These are phyloP conservation scores for Coriaria nepalensis DNA, from an alignment of 306 rosid species.

Conservation along the genomic window DNA sequence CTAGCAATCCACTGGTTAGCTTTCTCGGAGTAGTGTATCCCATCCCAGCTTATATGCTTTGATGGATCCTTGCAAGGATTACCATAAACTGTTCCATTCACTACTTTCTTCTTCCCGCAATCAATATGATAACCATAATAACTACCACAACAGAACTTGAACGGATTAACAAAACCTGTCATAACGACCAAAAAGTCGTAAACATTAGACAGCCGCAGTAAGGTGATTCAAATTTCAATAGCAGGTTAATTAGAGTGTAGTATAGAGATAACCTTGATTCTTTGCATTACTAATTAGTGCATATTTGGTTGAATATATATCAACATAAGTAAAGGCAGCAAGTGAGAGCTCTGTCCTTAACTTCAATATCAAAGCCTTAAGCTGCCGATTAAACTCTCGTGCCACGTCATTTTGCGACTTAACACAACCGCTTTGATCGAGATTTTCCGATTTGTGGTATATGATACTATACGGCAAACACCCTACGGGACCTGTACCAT, in stretches of 20 bases:
- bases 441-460: conserved; percentile 28
- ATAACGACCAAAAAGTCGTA: conserved; percentile 5
- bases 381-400: conserved; percentile 57
- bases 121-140: conserved; percentile 42
- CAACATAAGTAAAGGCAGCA: conserved; percentile 52
- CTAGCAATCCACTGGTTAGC: conserved; percentile 51
- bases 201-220: neutral
- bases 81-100: conserved; percentile 68
- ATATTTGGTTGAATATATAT: conserved; percentile 56
- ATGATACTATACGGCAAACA: conserved; percentile 52
- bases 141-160: conserved; percentile 82
- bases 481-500: conserved; percentile 67
- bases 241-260: neutral
- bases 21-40: conserved; percentile 75
- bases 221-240: no score
- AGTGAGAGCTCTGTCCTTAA: conserved; percentile 31
- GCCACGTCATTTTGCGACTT: conserved; percentile 53
- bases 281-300: conserved; percentile 41
- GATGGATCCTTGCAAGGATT: conserved; percentile 61
- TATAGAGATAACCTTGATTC: conserved; percentile 30
- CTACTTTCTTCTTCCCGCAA: conserved; percentile 47
- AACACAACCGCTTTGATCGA: conserved; percentile 58
- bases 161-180: conserved; percentile 67
- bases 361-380: conserved; percentile 32
- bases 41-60: conserved; percentile 73